Base-by-base conservation (phyloP, 495 filamentous ascomycete genomes). In the Parmelia sp. region DNA sequence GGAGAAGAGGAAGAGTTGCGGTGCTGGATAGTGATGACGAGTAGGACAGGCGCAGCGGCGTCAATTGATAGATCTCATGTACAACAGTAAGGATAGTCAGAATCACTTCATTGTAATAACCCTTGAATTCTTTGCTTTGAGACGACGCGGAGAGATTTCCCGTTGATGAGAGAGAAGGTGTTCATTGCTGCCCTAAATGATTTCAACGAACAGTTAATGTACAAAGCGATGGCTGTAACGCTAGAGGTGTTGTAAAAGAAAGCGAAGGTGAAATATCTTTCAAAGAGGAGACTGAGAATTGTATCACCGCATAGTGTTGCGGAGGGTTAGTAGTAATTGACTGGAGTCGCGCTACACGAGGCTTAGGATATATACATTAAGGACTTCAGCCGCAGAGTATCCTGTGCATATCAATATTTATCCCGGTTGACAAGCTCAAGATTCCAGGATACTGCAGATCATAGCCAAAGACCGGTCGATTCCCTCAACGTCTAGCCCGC, bases 21-120 rank as follows among this genome's bases (percentile, higher is more conserved):
- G 79, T 83, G 65, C 74, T 81, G 62, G 81, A 83, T 33, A 81
- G 79, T 68, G 81, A 83, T 61, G 80, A 80, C 65, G 81, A 73
- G 69, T 62, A 25, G 39, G 11, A 44, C 40, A 44, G 17, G 17
- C 21, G 19, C 40, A 44, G 40, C 21, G 15, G 40, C 17, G 40
- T 44, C 21, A 19, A 14, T 2, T 15, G 21, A 21, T 21, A 14
- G 40, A 3, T 19, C 17, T 44, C 40, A 44, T 3, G 40, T n/a
- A n/a, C n/a, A n/a, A n/a, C n/a, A n/a, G n/a, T 44, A 15, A 19
- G 40, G 17, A 44, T 44, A 44, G 17, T 44, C 40, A 44, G 21
- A n/a, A n/a, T n/a, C n/a, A n/a, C n/a, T n/a, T 44, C 17, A 44
- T 44, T 15, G 40, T 14, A 21, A 21, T 44, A 44, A 21, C 8